Evolutionary conservation across 176 grass and related monocot genomes (phyloP).

Genomic region (Musa beccarii): DNA sequence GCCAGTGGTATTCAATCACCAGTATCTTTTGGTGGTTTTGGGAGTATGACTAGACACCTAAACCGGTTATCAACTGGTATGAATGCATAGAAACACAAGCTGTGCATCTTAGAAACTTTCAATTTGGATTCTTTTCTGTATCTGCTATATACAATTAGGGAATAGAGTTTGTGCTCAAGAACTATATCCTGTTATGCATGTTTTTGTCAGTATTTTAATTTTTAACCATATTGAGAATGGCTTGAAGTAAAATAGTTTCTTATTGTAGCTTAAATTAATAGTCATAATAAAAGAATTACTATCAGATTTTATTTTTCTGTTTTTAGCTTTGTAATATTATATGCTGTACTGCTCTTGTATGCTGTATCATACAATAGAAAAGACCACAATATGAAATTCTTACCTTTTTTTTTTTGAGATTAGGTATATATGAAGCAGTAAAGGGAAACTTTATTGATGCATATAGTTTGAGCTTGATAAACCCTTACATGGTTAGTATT

Average conservation of each 20-base stretch:
- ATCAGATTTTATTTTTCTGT: not conserved
- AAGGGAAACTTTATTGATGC: slow-evolving; percentile 62
- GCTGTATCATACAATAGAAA: not conserved
- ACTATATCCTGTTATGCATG: not conserved
- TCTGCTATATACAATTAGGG: too few relatives aligned
- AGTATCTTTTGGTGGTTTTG: slow-evolving; percentile 98
- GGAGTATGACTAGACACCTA: slow-evolving; percentile 84
- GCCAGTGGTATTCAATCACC: slow-evolving; percentile 97
- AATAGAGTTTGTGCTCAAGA: not conserved
- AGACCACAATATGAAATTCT: slow-evolving; percentile 16
- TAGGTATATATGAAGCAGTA: slow-evolving; percentile 88
- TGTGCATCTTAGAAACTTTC: not conserved
- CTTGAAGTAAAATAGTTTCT: not conserved
- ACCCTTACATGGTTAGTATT: slow-evolving; percentile 82
- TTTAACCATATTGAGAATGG: not conserved
- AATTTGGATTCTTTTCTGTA: not conserved
- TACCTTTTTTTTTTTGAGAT: slow-evolving; percentile 13
- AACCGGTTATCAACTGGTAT: slow-evolving; percentile 70
- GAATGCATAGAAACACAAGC: not conserved
- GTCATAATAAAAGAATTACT: not conserved
- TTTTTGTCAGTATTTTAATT: not conserved
- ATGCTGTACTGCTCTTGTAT: not conserved
- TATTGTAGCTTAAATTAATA: not conserved
- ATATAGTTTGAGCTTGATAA: slow-evolving; percentile 52
- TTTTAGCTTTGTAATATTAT: not conserved